Percentiles rank a stretch among this genome's conserved stretches.
These are phyloP conservation scores for Cyberlindnera petersonii DNA, from an alignment of 805 yeast species.

Conservation along the genomic window DNA sequence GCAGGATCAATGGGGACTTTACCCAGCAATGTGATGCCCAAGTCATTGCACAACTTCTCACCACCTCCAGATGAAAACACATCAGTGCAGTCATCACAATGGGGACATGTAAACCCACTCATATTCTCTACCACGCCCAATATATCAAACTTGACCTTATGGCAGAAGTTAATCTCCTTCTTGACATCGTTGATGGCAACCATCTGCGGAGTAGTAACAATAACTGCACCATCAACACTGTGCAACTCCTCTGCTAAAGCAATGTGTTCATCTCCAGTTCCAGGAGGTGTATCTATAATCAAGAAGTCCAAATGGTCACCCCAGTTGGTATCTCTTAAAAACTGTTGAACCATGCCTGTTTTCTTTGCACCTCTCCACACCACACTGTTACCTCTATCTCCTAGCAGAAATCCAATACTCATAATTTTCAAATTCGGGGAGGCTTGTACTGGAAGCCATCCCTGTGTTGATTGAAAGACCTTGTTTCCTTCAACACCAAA, in stretches of 20 bases:
- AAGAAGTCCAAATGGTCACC: conserved; percentile 64
- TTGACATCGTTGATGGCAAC: conserved; percentile 92
- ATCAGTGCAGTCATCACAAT: conserved; percentile 87
- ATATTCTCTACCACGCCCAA: conserved; percentile 92
- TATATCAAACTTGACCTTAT: conserved; percentile 73
- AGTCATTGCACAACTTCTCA: conserved; percentile 54
- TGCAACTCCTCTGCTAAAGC: conserved; percentile 89
- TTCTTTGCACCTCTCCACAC: conserved; percentile 99
- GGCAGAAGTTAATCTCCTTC: conserved; percentile 90
- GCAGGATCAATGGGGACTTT: conserved; percentile 90
- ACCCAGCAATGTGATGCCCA: conserved; percentile 69
- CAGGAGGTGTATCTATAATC: conserved; percentile 96
- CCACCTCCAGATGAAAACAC: conserved; percentile 97
- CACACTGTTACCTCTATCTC: conserved; percentile 82
- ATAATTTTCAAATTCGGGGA: conserved; percentile 41
- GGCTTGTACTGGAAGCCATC: conserved; percentile 85
- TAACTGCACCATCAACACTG: conserved; percentile 84
- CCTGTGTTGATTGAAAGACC: conserved; percentile 74
- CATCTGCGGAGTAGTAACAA: conserved; percentile 95
- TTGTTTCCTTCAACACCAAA: conserved; percentile 81
- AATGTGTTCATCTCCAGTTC: conserved; percentile 97
- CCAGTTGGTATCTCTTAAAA: conserved; percentile 89
- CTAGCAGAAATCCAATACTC: conserved; percentile 71
- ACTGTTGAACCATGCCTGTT: conserved; percentile 95
- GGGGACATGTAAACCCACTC: conserved; percentile 96